A percentile compares a stretch with the other conserved stretches of the same genome.
phyloP scores from a whole-genome alignment of 331 rosid species.

The Saraca asoca region DNA sequence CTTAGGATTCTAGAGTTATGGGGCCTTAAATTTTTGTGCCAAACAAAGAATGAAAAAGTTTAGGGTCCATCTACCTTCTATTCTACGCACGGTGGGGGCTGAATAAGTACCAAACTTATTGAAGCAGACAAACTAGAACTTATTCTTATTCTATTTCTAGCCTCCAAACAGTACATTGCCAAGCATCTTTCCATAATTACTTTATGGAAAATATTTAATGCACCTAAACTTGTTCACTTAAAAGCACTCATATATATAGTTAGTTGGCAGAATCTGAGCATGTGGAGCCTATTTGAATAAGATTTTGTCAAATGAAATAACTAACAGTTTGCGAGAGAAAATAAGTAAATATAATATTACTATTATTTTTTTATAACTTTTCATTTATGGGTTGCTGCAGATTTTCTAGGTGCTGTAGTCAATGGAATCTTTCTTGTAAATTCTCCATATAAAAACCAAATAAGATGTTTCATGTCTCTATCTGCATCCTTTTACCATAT shows the following conservation, averaged over 20 bases:
- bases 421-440: slow-evolving; percentile 59
- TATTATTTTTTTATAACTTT: slow-evolving; percentile 9
- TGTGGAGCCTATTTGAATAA: too few species aligned
- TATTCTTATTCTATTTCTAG: slow-evolving; percentile 76
- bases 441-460: slow-evolving; percentile 46
- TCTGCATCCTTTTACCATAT: slow-evolving; percentile 41
- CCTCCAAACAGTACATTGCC: slow-evolving; percentile 59
- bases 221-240: too few species aligned
- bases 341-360: too few species aligned
- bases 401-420: slow-evolving; percentile 58
- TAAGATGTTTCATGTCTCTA: slow-evolving; percentile 43
- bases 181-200: slow-evolving; percentile 50
- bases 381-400: slow-evolving; percentile 36
- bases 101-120: slow-evolving; percentile 94
- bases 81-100: slow-evolving; percentile 41
- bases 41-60: slow-evolving; percentile 46
- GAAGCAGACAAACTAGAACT: slow-evolving; percentile 80
- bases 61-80: slow-evolving; percentile 40
- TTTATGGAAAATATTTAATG: too few species aligned
- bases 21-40: slow-evolving; percentile 47
- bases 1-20: slow-evolving; percentile 49
- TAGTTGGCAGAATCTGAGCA: too few species aligned
- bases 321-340: too few species aligned
- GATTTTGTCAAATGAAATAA: too few species aligned
- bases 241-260: too few species aligned